A percentile compares a stretch with the other conserved stretches of the same genome.
phyloP scores from a whole-genome alignment of 495 filamentous ascomycete genomes.

The Xylaria nigripes region DNA sequence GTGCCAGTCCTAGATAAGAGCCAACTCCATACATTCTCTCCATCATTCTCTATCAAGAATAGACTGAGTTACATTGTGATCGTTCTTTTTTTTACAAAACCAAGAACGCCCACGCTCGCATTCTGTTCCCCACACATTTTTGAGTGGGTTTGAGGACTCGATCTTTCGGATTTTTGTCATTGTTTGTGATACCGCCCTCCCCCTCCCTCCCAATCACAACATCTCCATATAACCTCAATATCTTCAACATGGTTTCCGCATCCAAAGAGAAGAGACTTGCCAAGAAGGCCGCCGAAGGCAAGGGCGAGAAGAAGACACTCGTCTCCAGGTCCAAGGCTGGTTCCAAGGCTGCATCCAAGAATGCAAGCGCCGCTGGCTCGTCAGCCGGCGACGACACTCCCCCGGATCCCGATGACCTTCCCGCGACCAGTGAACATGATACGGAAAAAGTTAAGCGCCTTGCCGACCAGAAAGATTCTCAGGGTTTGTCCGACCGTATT shows the following conservation, averaged over 20 bases:
- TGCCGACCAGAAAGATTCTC: conserved; percentile 81
- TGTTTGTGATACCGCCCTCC: background rate
- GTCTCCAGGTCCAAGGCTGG: conserved; percentile 58
- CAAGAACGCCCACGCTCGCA: conserved; percentile 2
- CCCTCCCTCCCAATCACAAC: background rate
- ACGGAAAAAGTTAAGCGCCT: conserved; percentile 67
- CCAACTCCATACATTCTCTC: background rate
- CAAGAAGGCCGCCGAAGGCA: conserved; percentile 75
- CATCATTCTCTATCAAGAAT: background rate
- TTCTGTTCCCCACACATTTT: background rate
- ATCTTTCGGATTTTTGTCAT: background rate
- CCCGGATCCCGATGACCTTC: conserved; percentile 50
- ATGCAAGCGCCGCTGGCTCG: conserved; percentile 54
- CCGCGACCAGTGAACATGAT: conserved; percentile 62
- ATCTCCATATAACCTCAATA: conserved; percentile 20
- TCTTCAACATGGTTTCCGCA: conserved; percentile 80
- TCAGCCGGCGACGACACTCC: conserved; percentile 63
- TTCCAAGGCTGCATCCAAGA: conserved; percentile 56
- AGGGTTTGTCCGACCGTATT: conserved; percentile 94
- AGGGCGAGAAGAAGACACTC: conserved; percentile 63
- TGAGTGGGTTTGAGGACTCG: conserved; percentile 3
- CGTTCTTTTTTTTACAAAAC: background rate
- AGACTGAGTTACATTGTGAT: conserved; percentile 4
- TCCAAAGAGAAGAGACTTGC: conserved; percentile 97
- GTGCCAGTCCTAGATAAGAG: background rate